phyloP scores from a whole-genome alignment of 306 rosid species.

The Cicer yamashitae region DNA sequence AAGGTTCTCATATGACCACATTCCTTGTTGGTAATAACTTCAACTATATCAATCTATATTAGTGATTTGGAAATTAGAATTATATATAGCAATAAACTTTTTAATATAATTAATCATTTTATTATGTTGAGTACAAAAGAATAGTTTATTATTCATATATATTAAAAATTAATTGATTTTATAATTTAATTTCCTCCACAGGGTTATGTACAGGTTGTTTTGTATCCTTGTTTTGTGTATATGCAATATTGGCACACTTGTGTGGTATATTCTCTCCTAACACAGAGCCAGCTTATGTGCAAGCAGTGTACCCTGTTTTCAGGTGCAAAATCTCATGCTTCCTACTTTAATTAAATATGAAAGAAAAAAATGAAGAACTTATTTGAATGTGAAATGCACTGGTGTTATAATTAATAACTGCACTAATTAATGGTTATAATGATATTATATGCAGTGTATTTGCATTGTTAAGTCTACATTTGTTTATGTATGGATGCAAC shows the following conservation, averaged over 20 bases:
- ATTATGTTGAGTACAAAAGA: no score
- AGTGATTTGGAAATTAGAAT: background rate
- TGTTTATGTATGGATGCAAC: slow-evolving; percentile 94
- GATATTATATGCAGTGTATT: slow-evolving; percentile 67
- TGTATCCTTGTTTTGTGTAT: slow-evolving; percentile 78
- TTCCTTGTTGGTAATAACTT: slow-evolving; percentile 81
- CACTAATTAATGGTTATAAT: slow-evolving; percentile 11
- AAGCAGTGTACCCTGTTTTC: slow-evolving; percentile 83
- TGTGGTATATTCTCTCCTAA: slow-evolving; percentile 73
- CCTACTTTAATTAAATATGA: background rate
- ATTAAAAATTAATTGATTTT: background rate
- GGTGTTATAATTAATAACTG: background rate
- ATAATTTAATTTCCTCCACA: slow-evolving; percentile 40
- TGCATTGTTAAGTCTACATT: slow-evolving; percentile 82
- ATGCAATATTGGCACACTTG: slow-evolving; percentile 79
- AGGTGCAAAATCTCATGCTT: slow-evolving; percentile 54
- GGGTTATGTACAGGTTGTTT: slow-evolving; percentile 92
- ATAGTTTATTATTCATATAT: background rate
- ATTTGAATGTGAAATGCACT: background rate
- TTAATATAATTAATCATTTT: background rate
- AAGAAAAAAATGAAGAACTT: background rate
- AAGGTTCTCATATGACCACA: slow-evolving; percentile 87
- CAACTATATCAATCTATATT: background rate
- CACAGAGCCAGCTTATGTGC: slow-evolving; percentile 60
- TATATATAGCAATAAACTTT: background rate